phyloP scores from a whole-genome alignment of 2,329 filamentous ascomycete species.

The Trichoderma sp. region DNA sequence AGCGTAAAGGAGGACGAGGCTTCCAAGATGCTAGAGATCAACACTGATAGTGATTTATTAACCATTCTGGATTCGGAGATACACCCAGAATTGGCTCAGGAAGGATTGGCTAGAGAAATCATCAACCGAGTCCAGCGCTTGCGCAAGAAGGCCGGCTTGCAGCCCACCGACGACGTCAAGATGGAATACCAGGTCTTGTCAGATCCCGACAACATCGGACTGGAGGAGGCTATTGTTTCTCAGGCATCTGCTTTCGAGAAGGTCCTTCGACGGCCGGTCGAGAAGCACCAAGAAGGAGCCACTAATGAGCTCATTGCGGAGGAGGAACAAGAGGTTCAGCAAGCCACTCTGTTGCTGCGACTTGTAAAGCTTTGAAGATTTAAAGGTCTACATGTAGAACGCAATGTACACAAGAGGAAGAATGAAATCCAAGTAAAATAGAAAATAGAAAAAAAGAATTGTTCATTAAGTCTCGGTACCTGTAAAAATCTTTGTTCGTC shows the following conservation, averaged over 20 bases:
- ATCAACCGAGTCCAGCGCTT: conserved; percentile 90
- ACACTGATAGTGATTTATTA: conserved; percentile 85
- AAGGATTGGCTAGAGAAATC: conserved; percentile 87
- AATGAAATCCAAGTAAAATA: background rate
- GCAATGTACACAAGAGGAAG: background rate
- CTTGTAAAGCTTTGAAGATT: conserved; percentile 64
- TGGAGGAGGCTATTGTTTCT: conserved; percentile 65
- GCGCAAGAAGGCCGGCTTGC: conserved; percentile 87
- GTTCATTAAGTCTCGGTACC: conserved; percentile 7
- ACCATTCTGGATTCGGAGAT: conserved; percentile 82
- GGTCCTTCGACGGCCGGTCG: conserved; percentile 71
- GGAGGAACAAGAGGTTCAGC: conserved; percentile 83
- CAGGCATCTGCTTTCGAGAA: conserved; percentile 71
- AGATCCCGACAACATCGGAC: conserved; percentile 73
- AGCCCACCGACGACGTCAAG: conserved; percentile 88
- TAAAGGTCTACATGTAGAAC: background rate
- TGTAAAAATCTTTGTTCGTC: conserved; percentile 15
- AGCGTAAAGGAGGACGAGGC: conserved; percentile 70
- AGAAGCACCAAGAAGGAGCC: conserved; percentile 38
- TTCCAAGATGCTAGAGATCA: conserved; percentile 75
- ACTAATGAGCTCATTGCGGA: conserved; percentile 60
- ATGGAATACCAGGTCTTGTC: conserved; percentile 86
- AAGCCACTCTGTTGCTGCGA: conserved; percentile 74
- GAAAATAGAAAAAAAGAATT: background rate
- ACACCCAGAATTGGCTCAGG: conserved; percentile 80